Conservation (phyloP, 169 alveolate species). For the Plasmodium inui region DNA sequence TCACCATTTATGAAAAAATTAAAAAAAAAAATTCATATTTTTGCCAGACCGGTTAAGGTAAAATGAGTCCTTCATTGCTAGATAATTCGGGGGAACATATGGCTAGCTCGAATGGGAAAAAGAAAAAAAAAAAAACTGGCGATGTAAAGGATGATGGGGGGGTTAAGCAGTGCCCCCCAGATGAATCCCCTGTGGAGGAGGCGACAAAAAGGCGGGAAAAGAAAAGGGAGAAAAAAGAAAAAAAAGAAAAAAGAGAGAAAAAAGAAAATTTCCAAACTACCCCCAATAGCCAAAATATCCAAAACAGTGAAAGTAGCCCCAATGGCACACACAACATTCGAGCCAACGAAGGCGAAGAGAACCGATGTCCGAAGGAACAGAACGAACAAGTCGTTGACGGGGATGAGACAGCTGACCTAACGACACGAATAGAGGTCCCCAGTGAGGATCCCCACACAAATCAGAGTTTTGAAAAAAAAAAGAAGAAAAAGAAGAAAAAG, state of each 20-base stretch:
- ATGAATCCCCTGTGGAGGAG: background rate
- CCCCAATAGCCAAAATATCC: background rate
- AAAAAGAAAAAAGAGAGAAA: background rate
- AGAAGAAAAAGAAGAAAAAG: background rate
- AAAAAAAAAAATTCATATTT: background rate
- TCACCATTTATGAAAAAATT: background rate
- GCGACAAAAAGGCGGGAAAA: background rate
- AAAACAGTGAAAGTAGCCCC: background rate
- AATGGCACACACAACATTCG: background rate
- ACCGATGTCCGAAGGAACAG: background rate
- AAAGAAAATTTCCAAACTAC: background rate
- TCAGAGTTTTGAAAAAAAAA: background rate
- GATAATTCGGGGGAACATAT: background rate
- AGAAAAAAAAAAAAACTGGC: background rate
- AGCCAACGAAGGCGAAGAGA: background rate
- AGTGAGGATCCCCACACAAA: background rate
- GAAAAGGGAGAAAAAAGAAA: background rate
- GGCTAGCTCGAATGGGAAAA: background rate
- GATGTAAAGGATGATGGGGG: background rate
- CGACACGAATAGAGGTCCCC: background rate
- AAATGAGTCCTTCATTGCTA: background rate
- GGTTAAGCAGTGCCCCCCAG: background rate
- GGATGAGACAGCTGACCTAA: background rate
- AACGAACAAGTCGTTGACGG: background rate
- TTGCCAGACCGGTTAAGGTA: conserved; percentile 5